These are phyloP conservation scores for Cryphonectria naterciae DNA, from an alignment of 2,329 filamentous ascomycete genomes.

Conservation along the genomic window DNA sequence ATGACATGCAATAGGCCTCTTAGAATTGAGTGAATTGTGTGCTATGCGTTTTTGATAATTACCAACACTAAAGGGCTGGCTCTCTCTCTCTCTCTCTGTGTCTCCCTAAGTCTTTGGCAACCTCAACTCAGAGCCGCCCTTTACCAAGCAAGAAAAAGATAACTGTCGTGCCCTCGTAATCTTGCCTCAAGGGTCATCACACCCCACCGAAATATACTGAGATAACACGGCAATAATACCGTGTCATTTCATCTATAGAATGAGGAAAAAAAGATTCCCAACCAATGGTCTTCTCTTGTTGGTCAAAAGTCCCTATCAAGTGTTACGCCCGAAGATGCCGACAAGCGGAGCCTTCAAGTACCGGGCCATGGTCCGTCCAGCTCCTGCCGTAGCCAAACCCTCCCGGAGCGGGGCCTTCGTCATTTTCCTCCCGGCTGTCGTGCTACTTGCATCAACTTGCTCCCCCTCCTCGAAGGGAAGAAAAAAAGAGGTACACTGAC, in stretches of 20 bases:
- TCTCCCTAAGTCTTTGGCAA: not conserved
- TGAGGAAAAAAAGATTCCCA: not conserved
- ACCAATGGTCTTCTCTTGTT: not conserved
- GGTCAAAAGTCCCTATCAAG: not conserved
- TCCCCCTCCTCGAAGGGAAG: not conserved
- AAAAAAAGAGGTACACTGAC: not conserved
- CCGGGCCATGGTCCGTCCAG: constrained; percentile 4
- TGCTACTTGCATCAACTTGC: constrained; percentile 25
- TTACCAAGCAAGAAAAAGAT: no score
- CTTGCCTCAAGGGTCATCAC: no score
- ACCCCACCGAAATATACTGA: not conserved
- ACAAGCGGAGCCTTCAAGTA: not conserved
- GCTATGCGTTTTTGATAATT: not conserved
- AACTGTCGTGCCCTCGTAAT: no score
- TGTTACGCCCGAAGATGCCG: not conserved
- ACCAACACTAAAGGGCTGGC: no score
- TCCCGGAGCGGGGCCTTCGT: constrained; percentile 21
- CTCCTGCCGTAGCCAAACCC: not conserved
- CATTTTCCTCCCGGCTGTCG: constrained; percentile 26
- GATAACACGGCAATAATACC: not conserved
- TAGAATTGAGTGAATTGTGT: not conserved
- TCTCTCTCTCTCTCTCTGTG: no score
- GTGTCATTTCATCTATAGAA: not conserved
- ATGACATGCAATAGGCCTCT: not conserved
- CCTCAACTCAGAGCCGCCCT: not conserved